These are phyloP conservation scores for Martiniozyma asiatica DNA, from an alignment of 1,139 yeast genomes.

Conservation along the genomic window DNA sequence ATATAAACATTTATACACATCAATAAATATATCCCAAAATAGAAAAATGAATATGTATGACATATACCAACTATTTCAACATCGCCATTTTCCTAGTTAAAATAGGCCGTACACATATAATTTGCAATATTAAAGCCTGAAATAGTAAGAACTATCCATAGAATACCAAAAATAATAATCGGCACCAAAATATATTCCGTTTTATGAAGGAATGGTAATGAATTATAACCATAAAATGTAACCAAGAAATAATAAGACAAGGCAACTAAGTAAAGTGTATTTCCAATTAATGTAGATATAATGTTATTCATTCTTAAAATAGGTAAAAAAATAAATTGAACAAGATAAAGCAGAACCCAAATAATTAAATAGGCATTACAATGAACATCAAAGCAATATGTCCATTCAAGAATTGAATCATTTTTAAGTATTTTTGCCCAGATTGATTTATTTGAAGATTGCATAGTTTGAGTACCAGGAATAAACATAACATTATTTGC, in stretches of 20 bases:
- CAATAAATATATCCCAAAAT: too few relatives aligned
- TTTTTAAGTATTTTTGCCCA: conserved; percentile 10
- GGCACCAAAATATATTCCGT: conserved; percentile 46
- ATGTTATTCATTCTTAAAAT: conserved; percentile 52
- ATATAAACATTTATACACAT: too few relatives aligned
- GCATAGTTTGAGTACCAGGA: conserved; percentile 20
- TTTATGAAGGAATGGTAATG: conserved; percentile 63
- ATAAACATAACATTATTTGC: conserved; percentile 48
- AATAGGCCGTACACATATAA: conserved; percentile 57
- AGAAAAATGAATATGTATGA: too few relatives aligned
- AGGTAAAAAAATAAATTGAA: conserved; percentile 71
- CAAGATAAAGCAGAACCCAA: conserved; percentile 65
- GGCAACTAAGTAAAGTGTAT: conserved; percentile 63
- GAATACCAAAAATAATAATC: conserved; percentile 43
- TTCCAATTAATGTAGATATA: conserved; percentile 59
- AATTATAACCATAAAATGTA: conserved; percentile 80
- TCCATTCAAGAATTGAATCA: conserved; percentile 63
- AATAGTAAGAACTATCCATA: conserved; percentile 45
- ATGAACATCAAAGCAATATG: conserved; percentile 87
- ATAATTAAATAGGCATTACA: conserved; percentile 77
- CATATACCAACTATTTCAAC: too few relatives aligned
- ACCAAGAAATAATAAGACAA: conserved; percentile 65
- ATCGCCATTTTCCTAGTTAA: conserved; percentile 33
- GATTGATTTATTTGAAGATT: conserved; percentile 1
- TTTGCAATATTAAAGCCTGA: conserved; percentile 64